Percentiles rank a stretch among this genome's conserved stretches.
phyloP scores from a whole-genome alignment of 2,329 filamentous ascomycete genomes.

The Dichotomopilus funicola region DNA sequence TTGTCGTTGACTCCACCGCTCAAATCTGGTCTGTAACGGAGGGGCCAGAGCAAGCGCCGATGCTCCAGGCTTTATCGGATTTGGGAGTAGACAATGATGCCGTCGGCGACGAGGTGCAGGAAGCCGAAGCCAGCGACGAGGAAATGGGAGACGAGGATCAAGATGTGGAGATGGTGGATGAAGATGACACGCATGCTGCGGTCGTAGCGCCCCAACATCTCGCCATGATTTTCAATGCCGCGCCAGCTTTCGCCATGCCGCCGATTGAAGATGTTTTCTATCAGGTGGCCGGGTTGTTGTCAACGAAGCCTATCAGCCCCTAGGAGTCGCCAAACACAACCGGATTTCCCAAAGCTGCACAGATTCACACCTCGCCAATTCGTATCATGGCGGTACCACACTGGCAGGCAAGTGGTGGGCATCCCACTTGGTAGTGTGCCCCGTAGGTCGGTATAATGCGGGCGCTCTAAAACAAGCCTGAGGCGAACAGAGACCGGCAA shows the following conservation, averaged over 20 bases:
- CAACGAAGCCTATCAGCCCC: conserved; percentile 41
- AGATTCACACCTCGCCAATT: not conserved
- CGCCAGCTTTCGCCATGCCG: conserved; percentile 61
- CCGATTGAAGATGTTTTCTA: conserved; percentile 71
- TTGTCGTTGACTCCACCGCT: conserved; percentile 68
- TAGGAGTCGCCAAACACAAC: conserved; percentile 1
- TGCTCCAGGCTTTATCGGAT: conserved; percentile 50
- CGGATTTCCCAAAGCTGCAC: not conserved
- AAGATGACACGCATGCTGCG: conserved; percentile 43
- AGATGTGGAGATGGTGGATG: conserved; percentile 28
- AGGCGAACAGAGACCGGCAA: no score
- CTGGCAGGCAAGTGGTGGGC: not conserved
- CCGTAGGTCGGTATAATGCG: no score
- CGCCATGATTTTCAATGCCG: conserved; percentile 62
- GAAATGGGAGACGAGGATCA: conserved; percentile 30
- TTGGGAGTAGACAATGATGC: conserved; percentile 37
- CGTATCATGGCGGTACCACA: not conserved
- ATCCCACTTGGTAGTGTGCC: no score
- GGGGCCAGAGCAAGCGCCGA: conserved; percentile 47
- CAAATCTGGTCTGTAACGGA: conserved; percentile 61
- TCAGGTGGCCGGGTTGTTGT: conserved; percentile 60
- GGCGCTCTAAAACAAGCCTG: no score
- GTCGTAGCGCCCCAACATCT: conserved; percentile 64
- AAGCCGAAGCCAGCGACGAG: conserved; percentile 38
- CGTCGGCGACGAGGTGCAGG: conserved; percentile 31